Base-by-base conservation (phyloP, 805 yeast species). In the Maudiozyma turicensis region DNA sequence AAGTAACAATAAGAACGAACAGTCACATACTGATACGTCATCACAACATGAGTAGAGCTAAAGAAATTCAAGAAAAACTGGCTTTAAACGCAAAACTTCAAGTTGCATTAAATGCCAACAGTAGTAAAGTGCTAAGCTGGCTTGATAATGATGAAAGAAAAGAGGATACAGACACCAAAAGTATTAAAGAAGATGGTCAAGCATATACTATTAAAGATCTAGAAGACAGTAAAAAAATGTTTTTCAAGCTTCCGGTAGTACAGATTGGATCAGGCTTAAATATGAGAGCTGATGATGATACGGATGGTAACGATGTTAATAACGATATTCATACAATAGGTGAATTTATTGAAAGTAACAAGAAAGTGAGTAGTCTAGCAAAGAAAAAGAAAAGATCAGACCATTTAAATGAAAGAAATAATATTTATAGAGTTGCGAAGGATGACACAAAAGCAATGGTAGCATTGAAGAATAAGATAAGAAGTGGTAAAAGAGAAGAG, bases 371-470 rank as follows among this genome's bases (percentile, higher is more conserved):
- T 14, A 54, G 68, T 3, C 47, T 66, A 26, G 53, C 67, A 1
- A 66, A 65, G 48, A 64, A 63, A 54, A 65, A 58, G 50, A 57
- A 56, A 20, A 48, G 54, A 34, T 49, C 45, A n/a, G 47, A 47
- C 5, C 41, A 49, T 20, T 10, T 39, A 13, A 34, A 51, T 7
- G 48, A 43, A 33, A 47, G 49, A 34, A 58, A 51, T 43, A 54
- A 48, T 41, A 56, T 62, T 10, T 60, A 63, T 47, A 58, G 60
- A 47, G 54, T 57, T 1, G 55, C 59, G 4, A 61, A 63, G 43
- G 63, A 60, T 46, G 70, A 66, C 48, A 63, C 68, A 3, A 58
- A 56, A 42, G 69, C 70, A 0, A 66, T 66, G 64, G 52, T 60
- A 10, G 66, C 69, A 1, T 54, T 66, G 39, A 66, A 66, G 50